Percentiles rank a stretch among this genome's conserved stretches.
Evolutionary conservation across 2,329 filamentous ascomycete genomes (phyloP).

Genomic region (Podosphaera aphanis): DNA sequence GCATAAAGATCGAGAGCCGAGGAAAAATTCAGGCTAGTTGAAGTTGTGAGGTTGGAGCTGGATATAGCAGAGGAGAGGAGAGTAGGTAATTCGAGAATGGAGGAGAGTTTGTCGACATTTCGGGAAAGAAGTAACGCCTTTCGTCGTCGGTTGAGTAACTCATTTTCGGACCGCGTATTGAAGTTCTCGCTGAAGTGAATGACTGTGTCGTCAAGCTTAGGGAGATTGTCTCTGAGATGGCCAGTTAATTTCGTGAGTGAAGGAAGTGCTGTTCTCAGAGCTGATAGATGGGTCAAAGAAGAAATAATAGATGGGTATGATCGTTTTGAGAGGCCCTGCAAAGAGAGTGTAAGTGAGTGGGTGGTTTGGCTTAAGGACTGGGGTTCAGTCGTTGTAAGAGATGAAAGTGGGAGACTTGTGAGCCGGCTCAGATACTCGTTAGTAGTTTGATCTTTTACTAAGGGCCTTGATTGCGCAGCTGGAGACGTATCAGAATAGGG

Average conservation of each 20-base stretch:
- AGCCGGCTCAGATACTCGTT: constrained; percentile 55
- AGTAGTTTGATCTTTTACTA: constrained; percentile 26
- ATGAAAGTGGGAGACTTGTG: constrained; percentile 50
- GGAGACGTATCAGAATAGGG: constrained; percentile 31
- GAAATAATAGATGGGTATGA: constrained; percentile 69
- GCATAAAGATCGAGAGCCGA: constrained; percentile 76
- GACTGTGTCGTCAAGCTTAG: constrained; percentile 55
- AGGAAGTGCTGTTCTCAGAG: constrained; percentile 49
- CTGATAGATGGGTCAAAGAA: constrained; percentile 56
- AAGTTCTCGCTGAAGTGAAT: constrained; percentile 66
- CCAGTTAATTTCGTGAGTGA: constrained; percentile 39
- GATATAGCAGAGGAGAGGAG: constrained; percentile 61
- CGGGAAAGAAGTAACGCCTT: constrained; percentile 59
- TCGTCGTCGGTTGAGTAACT: constrained; percentile 47
- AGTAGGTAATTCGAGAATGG: constrained; percentile 74
- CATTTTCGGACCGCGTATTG: constrained; percentile 46
- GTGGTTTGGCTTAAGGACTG: constrained; percentile 58
- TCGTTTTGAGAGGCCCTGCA: constrained; percentile 73
- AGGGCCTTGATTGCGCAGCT: constrained; percentile 18
- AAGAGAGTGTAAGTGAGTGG: constrained; percentile 57
- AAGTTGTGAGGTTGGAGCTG: constrained; percentile 18
- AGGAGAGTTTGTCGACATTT: constrained; percentile 73
- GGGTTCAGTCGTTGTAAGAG: constrained; percentile 52
- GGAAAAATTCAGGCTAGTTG: constrained; percentile 46
- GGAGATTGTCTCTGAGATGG: constrained; percentile 48